Evolutionary conservation across 441 rosid genomes (phyloP).

Genomic region (Populus hybrid): DNA sequence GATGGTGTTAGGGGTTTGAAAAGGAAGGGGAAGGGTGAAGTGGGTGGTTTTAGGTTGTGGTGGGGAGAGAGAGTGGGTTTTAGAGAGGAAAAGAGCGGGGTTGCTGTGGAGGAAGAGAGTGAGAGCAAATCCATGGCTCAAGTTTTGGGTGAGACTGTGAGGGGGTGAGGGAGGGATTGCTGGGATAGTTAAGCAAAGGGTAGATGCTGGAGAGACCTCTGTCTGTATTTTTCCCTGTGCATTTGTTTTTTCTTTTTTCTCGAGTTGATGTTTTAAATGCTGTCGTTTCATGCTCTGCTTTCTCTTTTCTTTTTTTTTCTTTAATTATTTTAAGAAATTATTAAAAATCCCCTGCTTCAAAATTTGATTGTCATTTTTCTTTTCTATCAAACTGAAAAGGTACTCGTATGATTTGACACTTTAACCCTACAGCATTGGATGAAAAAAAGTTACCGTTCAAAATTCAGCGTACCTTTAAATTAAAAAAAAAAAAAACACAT

Average conservation of each 20-base stretch:
- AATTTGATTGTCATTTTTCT: no score
- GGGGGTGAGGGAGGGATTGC: not conserved
- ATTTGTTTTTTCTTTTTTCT: no score
- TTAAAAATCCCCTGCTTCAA: not conserved
- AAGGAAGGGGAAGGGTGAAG: slow-evolving; percentile 11
- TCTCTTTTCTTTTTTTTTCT: not conserved
- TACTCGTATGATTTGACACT: no score
- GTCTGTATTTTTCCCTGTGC: no score
- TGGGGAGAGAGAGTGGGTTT: slow-evolving; percentile 20
- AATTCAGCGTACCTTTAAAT: no score
- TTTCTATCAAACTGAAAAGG: no score
- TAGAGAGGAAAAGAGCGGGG: not conserved
- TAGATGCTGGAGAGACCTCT: not conserved
- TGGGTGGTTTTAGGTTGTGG: slow-evolving; percentile 4
- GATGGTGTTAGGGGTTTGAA: slow-evolving; percentile 21
- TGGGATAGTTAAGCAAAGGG: not conserved
- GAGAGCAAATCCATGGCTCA: slow-evolving; percentile 54
- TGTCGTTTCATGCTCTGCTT: not conserved
- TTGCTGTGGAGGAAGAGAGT: slow-evolving; percentile 36
- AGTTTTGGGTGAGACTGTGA: not conserved
- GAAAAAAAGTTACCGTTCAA: no score
- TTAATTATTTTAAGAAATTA: no score
- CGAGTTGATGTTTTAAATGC: no score
- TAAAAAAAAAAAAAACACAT: no score
- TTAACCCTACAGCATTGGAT: no score